Percentiles rank a stretch among this genome's conserved stretches.
These are phyloP conservation scores for Aegle marmelos DNA, from an alignment of 345 rosid genomes.

Conservation along the genomic window DNA sequence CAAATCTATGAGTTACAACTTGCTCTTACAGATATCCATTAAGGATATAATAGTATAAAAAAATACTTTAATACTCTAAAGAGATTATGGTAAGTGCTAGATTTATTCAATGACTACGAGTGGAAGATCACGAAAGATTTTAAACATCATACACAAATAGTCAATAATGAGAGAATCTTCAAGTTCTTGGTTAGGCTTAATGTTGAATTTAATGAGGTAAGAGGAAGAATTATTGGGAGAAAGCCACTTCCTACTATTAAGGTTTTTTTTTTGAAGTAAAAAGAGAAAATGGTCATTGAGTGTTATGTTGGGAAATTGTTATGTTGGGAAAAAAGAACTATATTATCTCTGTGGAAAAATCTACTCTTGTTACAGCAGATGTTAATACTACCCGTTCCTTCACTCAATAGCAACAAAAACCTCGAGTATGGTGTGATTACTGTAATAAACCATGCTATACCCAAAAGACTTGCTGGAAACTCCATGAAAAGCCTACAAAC, in stretches of 20 bases:
- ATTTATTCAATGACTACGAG: neutral
- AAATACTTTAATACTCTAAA: too few species aligned
- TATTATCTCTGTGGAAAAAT: neutral
- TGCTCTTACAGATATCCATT: too few species aligned
- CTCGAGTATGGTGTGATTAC: too few species aligned
- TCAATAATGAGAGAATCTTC: neutral
- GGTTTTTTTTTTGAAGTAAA: neutral
- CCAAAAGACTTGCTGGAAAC: too few species aligned
- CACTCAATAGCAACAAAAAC: too few species aligned
- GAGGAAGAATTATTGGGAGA: neutral
- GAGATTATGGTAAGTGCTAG: neutral
- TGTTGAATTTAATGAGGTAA: neutral
- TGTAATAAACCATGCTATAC: too few species aligned
- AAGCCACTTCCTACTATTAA: neutral
- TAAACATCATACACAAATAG: neutral
- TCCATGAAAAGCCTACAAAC: too few species aligned
- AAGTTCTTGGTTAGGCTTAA: neutral
- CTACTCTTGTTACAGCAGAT: neutral
- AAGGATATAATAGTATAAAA: too few species aligned
- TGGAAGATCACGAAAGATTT: neutral
- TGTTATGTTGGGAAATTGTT: neutral
- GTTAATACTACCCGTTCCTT: neutral
- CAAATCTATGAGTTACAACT: too few species aligned
- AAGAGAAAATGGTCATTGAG: neutral
- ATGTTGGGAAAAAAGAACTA: neutral